Percentiles rank a stretch among this genome's conserved stretches.
These are phyloP conservation scores for Kalanchoe fedtschenkoi DNA, from an alignment of 164 flowering plant genomes.

Conservation along the genomic window DNA sequence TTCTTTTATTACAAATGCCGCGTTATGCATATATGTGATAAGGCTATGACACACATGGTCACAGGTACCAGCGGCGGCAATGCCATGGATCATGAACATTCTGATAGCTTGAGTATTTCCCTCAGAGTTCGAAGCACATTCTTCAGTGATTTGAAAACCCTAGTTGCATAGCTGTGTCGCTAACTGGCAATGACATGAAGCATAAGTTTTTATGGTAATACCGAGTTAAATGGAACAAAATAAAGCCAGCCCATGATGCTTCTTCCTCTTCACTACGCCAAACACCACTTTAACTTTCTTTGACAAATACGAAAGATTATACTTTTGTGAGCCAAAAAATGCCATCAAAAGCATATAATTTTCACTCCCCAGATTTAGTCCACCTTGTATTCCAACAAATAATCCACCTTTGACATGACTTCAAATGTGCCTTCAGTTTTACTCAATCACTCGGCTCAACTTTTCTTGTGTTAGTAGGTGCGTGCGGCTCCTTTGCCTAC, in stretches of 20 bases:
- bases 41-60: too few relatives aligned
- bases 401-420: not conserved
- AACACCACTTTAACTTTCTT: not conserved
- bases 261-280: slow-evolving; percentile 3
- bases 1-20: too few relatives aligned
- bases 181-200: slow-evolving; percentile 4
- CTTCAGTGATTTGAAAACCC: too few relatives aligned
- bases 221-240: not conserved
- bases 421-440: slow-evolving; percentile 4
- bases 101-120: too few relatives aligned
- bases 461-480: not conserved
- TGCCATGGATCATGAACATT: too few relatives aligned
- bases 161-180: too few relatives aligned
- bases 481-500: slow-evolving; percentile 1
- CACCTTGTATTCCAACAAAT: slow-evolving; percentile 2
- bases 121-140: too few relatives aligned
- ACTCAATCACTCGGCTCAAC: not conserved
- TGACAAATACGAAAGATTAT: not conserved
- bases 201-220: not conserved
- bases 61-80: too few relatives aligned
- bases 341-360: slow-evolving; percentile 2
- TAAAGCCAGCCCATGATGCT: not conserved
- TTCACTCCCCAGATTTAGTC: slow-evolving; percentile 4
- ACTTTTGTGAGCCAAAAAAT: not conserved
- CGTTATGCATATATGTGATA: too few relatives aligned